Evolutionary conservation across 306 rosid species (phyloP).

Genomic region (Vicia villosa): DNA sequence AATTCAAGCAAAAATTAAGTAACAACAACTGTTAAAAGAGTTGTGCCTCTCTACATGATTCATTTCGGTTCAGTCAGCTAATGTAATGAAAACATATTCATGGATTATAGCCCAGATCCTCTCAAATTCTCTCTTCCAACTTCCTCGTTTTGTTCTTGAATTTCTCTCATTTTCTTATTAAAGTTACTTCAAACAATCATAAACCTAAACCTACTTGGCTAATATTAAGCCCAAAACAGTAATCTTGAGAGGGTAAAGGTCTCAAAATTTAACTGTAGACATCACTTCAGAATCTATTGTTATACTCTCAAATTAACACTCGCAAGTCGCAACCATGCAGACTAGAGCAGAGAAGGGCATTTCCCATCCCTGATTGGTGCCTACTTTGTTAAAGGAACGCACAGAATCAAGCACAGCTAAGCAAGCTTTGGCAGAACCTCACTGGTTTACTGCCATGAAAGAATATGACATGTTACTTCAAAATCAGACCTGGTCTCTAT

Average conservation of each 20-base stretch:
- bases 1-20: background rate
- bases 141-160: background rate
- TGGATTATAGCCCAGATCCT: background rate
- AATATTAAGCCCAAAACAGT: conserved; percentile 11
- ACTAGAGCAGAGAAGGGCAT: background rate
- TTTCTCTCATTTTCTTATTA: background rate
- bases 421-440: background rate
- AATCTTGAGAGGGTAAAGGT: conserved; percentile 23
- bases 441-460: background rate
- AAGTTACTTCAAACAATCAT: background rate
- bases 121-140: background rate
- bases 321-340: background rate
- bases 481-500: background rate
- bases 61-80: background rate
- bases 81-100: background rate
- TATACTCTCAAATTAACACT: background rate
- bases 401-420: background rate
- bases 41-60: background rate
- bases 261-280: conserved; percentile 24
- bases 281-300: conserved; percentile 31
- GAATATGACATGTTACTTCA: background rate
- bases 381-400: background rate
- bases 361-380: background rate
- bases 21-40: background rate
- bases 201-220: conserved; percentile 5